Base-by-base conservation (phyloP, 2,329 filamentous ascomycete genomes). In the Triangularia setosa region DNA sequence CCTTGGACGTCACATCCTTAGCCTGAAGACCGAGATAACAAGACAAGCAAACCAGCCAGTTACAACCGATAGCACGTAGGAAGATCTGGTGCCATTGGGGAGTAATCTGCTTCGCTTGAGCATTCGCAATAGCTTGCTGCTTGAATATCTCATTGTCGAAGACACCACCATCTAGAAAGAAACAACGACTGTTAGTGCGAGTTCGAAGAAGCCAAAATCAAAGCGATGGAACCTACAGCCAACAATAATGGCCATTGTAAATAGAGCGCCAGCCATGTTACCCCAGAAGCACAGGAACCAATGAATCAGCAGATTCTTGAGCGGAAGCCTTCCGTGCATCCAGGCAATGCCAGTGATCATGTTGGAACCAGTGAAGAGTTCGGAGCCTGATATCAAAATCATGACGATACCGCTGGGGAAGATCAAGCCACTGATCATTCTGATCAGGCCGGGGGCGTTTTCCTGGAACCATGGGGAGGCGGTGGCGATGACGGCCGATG, bases 11-110 rank as follows among this genome's bases (percentile, higher is more conserved):
- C 12, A 85, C 73, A 61, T 85, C 83, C 2, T 80, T 78, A 4
- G 80, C 81, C 63, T 81, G 80, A 3, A 80, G 74, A 1, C 76
- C 77, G 8, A 83, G 73, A 64, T 78, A 86, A 54, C 81, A 79
- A 0, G 81, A 82, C 25, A 86, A 73, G 64, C 82, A 84, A 2
- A 87, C 83, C 0, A 87, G 78, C 83, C 83, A 86, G 73, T 86
- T 86, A 68, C 80, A 82, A 4, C 83, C 81, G 54, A 87, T 84
- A 1, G 74, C 84, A 52, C 81, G 78, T 0, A 86, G 72, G 69
- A 87, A 84, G 59, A 86, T 82, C 63, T 81, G 78, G 58, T 83
- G 80, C 75, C 82, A 83, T 2, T 76, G 68, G 0, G 83, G 83
- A 0, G 73, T 76, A 9, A 84, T 72, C 65, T 79, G 80, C 67